Evolutionary conservation across 176 grass and related monocot species (phyloP), one percentile per base, ranked within the genome.

Genomic region (Paspalum vaginatum): DNA sequence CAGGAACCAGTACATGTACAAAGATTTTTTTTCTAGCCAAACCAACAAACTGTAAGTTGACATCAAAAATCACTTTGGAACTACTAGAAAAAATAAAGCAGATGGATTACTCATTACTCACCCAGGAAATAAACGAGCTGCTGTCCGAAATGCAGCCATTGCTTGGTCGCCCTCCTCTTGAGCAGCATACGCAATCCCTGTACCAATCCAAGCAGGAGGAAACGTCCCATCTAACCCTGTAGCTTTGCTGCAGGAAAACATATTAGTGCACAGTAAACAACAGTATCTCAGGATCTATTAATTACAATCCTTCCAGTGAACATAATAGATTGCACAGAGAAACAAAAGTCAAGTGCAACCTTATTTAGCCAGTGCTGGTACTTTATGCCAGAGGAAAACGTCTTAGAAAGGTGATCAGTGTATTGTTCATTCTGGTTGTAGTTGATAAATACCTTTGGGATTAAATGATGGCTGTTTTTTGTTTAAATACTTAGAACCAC

Each of bases 61-160:
- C 57, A 79, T 55, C 14, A 83, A 69, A 10, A 63, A 24, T 61
- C 32, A 76, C 5, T 72, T 65, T 43, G 22, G 21, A 49, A 51
- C 69, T 69, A 59, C 26, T 24, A 60, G 26, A 58, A 25, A 73
- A 45, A 69, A 54, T 55, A 86, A 56, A 71, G 61, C 65, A 21
- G 71, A 81, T 42, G n/a, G 56, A n/a, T n/a, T n/a, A n/a, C n/a
- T n/a, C 32, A 73, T 61, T 78, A 61, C 70, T 80, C 81, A 98
- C 96, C 96, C 96, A 76, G 96, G 92, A 93, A 98, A 98, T 79
- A 98, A 85, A 68, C 90, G 88, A 93, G 96, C 90, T 63, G 88
- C 90, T 61, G 92, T 95, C 37, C 96, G 90, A 79, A 93, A 98
- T 76, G 96, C 92, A 79, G 92, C 82, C 92, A 98, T 88, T 75